Percentiles rank a stretch among this genome's conserved stretches.
These are phyloP conservation scores for Cutaneotrichosporon mucoides DNA, from an alignment of 1,284 basidiomycete species.

Conservation along the genomic window DNA sequence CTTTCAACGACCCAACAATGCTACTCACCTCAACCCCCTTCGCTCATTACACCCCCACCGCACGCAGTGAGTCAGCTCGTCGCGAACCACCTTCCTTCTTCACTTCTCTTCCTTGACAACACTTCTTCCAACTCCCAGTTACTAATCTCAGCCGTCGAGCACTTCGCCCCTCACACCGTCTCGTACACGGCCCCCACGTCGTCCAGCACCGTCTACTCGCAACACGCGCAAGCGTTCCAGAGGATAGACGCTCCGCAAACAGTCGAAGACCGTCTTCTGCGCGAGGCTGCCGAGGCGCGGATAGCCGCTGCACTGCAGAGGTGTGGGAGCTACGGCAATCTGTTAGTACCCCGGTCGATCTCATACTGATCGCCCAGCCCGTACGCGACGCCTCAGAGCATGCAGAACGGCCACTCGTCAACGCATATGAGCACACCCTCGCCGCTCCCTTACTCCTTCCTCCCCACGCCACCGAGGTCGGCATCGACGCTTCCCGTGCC, in stretches of 20 bases:
- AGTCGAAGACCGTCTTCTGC: slow-evolving; percentile 29
- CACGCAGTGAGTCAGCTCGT: slow-evolving; percentile 37
- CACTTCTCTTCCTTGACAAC: neutral
- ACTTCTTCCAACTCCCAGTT: too few species aligned
- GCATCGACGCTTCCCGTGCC: slow-evolving; percentile 2
- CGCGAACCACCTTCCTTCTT: neutral
- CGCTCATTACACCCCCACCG: slow-evolving; percentile 44
- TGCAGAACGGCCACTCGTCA: neutral
- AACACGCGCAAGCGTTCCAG: slow-evolving; percentile 29
- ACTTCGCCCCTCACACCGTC: slow-evolving; percentile 43
- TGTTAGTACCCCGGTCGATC: slow-evolving; percentile 1
- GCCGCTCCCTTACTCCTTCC: slow-evolving; percentile 20
- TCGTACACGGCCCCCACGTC: slow-evolving; percentile 30
- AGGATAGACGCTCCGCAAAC: slow-evolving; percentile 30
- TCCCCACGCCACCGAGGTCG: slow-evolving; percentile 3
- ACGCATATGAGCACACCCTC: neutral
- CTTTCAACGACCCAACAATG: slow-evolving; percentile 32
- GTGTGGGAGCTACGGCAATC: slow-evolving; percentile 10
- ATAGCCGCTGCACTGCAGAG: neutral
- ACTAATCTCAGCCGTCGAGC: slow-evolving; percentile 39
- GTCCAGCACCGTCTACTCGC: slow-evolving; percentile 31
- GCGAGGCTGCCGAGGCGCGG: neutral
- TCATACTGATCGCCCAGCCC: neutral
- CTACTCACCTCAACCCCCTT: slow-evolving; percentile 46
- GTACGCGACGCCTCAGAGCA: neutral